Percentiles rank a stretch among this genome's conserved stretches.
phyloP scores from a whole-genome alignment of 257 asterid species.

The Echites panduratus region DNA sequence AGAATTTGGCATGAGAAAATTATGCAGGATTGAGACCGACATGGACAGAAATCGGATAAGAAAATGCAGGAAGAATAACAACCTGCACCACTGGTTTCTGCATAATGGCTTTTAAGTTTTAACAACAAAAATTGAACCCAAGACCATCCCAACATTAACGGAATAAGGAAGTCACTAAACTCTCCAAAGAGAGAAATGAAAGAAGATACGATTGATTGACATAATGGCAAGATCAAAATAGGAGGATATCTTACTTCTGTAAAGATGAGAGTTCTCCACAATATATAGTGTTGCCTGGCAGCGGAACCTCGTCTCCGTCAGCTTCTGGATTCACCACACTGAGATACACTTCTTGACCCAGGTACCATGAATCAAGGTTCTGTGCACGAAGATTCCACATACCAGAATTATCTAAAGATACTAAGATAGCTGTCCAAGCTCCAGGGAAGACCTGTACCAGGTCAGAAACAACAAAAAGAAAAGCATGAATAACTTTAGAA shows the following conservation, averaged over 20 bases:
- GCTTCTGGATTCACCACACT: constrained; percentile 70
- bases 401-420: constrained; percentile 77
- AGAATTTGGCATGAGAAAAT: not conserved
- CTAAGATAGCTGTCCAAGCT: constrained; percentile 90
- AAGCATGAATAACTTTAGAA: not conserved
- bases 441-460: constrained; percentile 74
- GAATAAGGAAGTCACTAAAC: not conserved
- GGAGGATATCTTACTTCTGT: constrained; percentile 60
- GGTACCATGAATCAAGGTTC: constrained; percentile 93
- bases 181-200: not conserved
- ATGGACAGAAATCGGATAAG: not conserved
- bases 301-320: constrained; percentile 52
- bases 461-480: not conserved
- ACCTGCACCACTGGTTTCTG: not conserved
- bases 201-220: not conserved
- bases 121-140: not conserved
- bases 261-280: constrained; percentile 70
- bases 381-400: constrained; percentile 91
- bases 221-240: not conserved
- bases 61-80: not conserved
- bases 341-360: constrained; percentile 79
- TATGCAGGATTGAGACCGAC: not conserved
- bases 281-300: constrained; percentile 73
- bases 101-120: too few species aligned
- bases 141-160: not conserved